Base-by-base conservation (phyloP, 805 yeast species). In the Cyberlindnera nakhonratchasimensis region DNA sequence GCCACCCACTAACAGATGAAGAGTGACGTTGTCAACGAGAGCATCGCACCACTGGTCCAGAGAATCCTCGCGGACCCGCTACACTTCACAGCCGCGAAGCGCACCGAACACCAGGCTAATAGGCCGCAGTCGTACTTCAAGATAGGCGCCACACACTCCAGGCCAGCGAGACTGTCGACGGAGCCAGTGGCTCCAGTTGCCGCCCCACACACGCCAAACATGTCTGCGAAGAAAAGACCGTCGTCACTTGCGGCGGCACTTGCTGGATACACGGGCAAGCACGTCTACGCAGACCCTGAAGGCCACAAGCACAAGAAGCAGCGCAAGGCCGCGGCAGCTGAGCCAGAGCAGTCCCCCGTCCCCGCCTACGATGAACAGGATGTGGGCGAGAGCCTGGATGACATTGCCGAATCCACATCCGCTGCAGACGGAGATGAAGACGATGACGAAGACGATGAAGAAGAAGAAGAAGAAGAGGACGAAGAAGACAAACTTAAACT, bases 51-150 rank as follows among this genome's bases (percentile, higher is more conserved):
- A n/a, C 59, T 79, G 34, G 75, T 80, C 45, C 86, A 80, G 53
- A 69, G 84, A 53, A 70, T 82, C 42, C 66, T 81, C 30, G 63
- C 80, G 22, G 75, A 76, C 43, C 89, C 88, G 9, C 59, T 82
- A 39, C 69, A 69, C 22, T 87, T 86, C 61, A 78, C 74, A 40
- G 69, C 78, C 4, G 89, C 86, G 13, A 75, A 71, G 48, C 65
- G 64, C 40, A 75, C 79, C 6, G 84, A 77, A 56, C 64, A 68
- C 17, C 67, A 67, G 12, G 55, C 70, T 16, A 55, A 66, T 36
- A 70, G 61, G 54, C 82, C 79, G 1, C 61, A 74, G 4, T 64
- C 69, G 47, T 83, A 80, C 61, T 70, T 74, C 42, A 56, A 39
- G 33, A 55, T 58, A 18, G 57, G 59, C 29, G 39, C 44, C 28